A percentile compares a stretch with the other conserved stretches of the same genome.
Evolutionary conservation across 495 filamentous ascomycete genomes (phyloP).

Genomic region (Penicillium psychrofluorescens): DNA sequence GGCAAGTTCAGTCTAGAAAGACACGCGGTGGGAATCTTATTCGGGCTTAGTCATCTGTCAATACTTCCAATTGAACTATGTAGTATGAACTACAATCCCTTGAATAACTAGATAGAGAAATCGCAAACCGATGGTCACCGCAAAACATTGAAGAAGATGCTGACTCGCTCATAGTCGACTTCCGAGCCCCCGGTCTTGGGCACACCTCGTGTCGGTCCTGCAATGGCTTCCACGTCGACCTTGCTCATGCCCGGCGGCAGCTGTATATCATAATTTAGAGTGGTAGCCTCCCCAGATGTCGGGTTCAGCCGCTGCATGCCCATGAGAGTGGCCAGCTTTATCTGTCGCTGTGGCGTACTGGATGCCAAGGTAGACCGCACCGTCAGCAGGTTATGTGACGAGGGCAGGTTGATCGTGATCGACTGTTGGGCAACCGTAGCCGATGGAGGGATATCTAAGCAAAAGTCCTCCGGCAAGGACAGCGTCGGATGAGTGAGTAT

Average conservation of each 20-base stretch:
- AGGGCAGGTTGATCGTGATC: constrained; percentile 56
- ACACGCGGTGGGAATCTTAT: too few species aligned
- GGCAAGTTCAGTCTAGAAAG: too few species aligned
- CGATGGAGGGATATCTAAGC: constrained; percentile 53
- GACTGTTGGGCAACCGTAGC: constrained; percentile 57
- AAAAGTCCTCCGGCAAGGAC: constrained; percentile 43
- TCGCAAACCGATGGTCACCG: constrained; percentile 2
- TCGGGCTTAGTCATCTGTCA: too few species aligned
- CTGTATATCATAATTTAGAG: constrained; percentile 52
- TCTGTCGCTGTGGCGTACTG: constrained; percentile 49
- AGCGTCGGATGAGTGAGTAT: constrained; percentile 60
- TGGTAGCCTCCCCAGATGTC: constrained; percentile 28
- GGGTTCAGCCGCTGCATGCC: constrained; percentile 41
- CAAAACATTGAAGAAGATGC: constrained; percentile 50
- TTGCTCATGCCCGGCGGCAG: constrained; percentile 57
- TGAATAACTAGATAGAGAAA: too few species aligned
- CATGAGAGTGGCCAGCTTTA: constrained; percentile 56
- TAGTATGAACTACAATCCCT: too few species aligned
- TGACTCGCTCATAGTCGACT: constrained; percentile 62
- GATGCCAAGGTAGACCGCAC: constrained; percentile 53
- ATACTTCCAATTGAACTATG: too few species aligned
- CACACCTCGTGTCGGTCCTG: constrained; percentile 51
- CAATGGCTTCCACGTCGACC: constrained; percentile 58
- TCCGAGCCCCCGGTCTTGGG: constrained; percentile 46
- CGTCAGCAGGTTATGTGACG: constrained; percentile 56